These are phyloP conservation scores for Boletus subcaerulescens DNA, from an alignment of 768 basidiomycete species.

Conservation along the genomic window DNA sequence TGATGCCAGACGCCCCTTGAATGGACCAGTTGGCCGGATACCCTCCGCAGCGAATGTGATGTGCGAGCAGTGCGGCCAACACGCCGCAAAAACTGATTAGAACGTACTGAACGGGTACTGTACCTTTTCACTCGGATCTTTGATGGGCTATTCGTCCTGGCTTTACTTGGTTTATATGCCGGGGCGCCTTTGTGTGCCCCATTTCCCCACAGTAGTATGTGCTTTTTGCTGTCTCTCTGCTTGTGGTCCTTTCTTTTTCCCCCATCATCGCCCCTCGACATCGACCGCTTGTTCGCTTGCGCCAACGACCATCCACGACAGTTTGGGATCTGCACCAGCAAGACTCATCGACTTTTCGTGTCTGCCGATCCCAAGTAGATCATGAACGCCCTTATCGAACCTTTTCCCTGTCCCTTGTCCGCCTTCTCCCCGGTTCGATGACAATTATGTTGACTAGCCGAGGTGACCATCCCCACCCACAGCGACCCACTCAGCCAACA, in stretches of 20 bases:
- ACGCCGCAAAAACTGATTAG: conserved; percentile 2
- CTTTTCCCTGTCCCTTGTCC: not conserved
- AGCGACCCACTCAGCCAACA: no score
- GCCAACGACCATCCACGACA: not conserved
- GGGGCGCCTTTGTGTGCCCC: not conserved
- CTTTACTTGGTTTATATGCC: not conserved
- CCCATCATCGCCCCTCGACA: not conserved
- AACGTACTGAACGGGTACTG: no score
- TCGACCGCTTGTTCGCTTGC: not conserved
- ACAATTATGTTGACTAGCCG: not conserved
- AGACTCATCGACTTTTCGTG: not conserved
- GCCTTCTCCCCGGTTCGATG: not conserved
- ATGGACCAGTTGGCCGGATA: not conserved
- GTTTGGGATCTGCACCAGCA: not conserved
- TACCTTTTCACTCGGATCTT: conserved; percentile 10
- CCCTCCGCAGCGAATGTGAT: conserved; percentile 1
- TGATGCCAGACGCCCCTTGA: no score
- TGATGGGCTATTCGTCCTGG: not conserved
- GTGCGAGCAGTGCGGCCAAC: conserved; percentile 2
- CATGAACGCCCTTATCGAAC: not conserved
- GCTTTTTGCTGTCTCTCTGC: no score
- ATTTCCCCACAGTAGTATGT: not conserved
- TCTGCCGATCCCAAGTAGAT: conserved; percentile 1
- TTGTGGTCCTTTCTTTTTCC: not conserved
- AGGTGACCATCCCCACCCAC: not conserved